Evolutionary conservation across 805 yeast species (phyloP).

Genomic region (Kuraishia borneana): DNA sequence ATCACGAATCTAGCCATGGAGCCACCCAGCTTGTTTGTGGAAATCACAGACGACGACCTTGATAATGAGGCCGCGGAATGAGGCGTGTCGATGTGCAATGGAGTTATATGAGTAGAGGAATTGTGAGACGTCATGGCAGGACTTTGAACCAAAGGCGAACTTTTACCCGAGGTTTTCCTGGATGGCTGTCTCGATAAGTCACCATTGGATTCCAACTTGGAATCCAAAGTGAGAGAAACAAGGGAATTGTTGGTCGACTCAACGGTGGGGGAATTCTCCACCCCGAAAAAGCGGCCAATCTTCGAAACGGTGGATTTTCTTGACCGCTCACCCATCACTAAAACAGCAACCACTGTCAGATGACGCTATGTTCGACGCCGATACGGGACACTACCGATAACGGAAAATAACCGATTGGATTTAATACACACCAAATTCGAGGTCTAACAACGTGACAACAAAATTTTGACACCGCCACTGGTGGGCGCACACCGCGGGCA

Average conservation of each 20-base stretch:
- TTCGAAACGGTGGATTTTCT: slow-evolving; percentile 11
- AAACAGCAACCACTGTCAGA: too few species aligned
- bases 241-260: not conserved
- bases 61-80: slow-evolving; percentile 8
- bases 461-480: too few species aligned
- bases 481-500: too few species aligned
- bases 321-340: slow-evolving; percentile 8
- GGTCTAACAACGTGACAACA: too few species aligned
- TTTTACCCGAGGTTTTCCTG: slow-evolving; percentile 4
- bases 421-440: too few species aligned
- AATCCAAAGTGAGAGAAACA: not conserved
- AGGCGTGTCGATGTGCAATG: slow-evolving; percentile 4
- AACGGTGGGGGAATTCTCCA: slow-evolving; percentile 2
- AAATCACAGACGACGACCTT: slow-evolving; percentile 1
- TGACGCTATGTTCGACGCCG: too few species aligned
- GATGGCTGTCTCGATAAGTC: slow-evolving; percentile 4
- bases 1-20: slow-evolving; percentile 35
- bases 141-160: not conserved
- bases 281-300: slow-evolving; percentile 13
- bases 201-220: too few species aligned
- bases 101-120: not conserved
- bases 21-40: not conserved
- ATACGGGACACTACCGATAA: too few species aligned
- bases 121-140: not conserved
- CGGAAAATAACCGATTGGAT: too few species aligned